Evolutionary conservation across 805 yeast genomes (phyloP).

Genomic region (Nematodospora valgi): DNA sequence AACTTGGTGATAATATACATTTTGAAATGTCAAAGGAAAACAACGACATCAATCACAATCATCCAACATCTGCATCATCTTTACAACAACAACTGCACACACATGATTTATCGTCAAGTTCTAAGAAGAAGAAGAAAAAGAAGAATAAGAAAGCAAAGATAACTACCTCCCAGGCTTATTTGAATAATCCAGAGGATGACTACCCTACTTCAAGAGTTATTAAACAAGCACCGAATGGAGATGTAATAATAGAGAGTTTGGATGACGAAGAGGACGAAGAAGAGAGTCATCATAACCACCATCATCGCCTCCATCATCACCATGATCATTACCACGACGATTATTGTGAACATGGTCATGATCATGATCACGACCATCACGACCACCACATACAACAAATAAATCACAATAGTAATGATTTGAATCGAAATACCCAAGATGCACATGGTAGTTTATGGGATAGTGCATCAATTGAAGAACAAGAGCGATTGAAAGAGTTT

Average conservation of each 20-base stretch:
- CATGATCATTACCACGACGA: slow-evolving; percentile 17
- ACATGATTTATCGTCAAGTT: slow-evolving; percentile 2
- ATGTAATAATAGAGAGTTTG: slow-evolving; percentile 65
- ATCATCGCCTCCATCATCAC: slow-evolving; percentile 1
- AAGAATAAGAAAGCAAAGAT: slow-evolving; percentile 23
- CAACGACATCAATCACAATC: slow-evolving; percentile 1
- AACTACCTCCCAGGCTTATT: slow-evolving; percentile 35
- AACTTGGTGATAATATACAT: slow-evolving; percentile 34
- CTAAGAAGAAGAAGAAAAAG: slow-evolving; percentile 29
- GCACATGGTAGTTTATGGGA: slow-evolving; percentile 39
- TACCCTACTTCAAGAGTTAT: slow-evolving; percentile 73
- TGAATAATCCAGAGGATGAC: slow-evolving; percentile 55
- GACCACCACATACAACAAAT: slow-evolving; percentile 1
- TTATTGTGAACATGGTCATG: slow-evolving; percentile 6
- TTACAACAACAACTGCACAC: slow-evolving; percentile 3
- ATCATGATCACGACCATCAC: slow-evolving; percentile 4
- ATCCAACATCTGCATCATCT: slow-evolving; percentile 7
- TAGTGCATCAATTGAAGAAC: slow-evolving; percentile 47
- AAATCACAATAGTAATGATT: slow-evolving; percentile 6
- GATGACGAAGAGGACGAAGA: slow-evolving; percentile 28
- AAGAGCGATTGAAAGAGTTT: slow-evolving; percentile 47
- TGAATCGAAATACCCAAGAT: slow-evolving; percentile 5
- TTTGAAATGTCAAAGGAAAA: slow-evolving; percentile 16
- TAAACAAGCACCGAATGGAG: slow-evolving; percentile 70
- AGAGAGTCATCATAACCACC: slow-evolving; percentile 1